A percentile compares a stretch with the other conserved stretches of the same genome.
Conservation (phyloP, 1,284 basidiomycete genomes). For the Microbotryum lychnidis-dioicae region DNA sequence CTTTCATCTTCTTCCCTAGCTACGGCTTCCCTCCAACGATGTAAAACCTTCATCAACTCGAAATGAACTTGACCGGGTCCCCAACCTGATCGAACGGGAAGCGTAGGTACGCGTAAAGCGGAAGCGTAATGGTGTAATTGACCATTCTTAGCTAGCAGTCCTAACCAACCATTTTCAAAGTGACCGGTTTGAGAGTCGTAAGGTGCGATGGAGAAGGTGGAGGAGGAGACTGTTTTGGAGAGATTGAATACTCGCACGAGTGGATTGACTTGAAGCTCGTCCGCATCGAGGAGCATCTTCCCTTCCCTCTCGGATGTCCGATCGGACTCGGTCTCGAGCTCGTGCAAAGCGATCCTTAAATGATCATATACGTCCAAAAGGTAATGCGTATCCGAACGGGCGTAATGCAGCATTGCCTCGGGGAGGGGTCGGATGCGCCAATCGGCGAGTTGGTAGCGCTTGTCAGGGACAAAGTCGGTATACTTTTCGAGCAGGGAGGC, state of each 20-base stretch:
- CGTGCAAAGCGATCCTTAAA: constrained; percentile 75
- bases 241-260: constrained; percentile 52
- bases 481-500: constrained; percentile 80
- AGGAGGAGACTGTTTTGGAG: constrained; percentile 64
- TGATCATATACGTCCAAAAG: constrained; percentile 87
- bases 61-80: constrained; percentile 32
- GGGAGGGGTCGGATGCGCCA: constrained; percentile 91
- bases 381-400: constrained; percentile 91
- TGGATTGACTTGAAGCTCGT: constrained; percentile 11
- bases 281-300: constrained; percentile 17
- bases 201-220: constrained; percentile 55
- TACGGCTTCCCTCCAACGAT: constrained; percentile 74
- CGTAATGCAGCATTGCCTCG: constrained; percentile 81
- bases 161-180: constrained; percentile 66
- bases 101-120: constrained; percentile 40
- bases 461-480: constrained; percentile 86
- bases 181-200: constrained; percentile 61
- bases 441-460: constrained; percentile 90
- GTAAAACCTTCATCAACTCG: constrained; percentile 63
- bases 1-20: constrained; percentile 85
- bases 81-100: constrained; percentile 46
- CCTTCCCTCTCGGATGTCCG: not conserved
- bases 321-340: constrained; percentile 29
- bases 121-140: constrained; percentile 42
- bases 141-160: constrained; percentile 68